These are phyloP conservation scores for Rhododendron kiyosumense DNA, from an alignment of 148 eudicot genomes.

Conservation along the genomic window DNA sequence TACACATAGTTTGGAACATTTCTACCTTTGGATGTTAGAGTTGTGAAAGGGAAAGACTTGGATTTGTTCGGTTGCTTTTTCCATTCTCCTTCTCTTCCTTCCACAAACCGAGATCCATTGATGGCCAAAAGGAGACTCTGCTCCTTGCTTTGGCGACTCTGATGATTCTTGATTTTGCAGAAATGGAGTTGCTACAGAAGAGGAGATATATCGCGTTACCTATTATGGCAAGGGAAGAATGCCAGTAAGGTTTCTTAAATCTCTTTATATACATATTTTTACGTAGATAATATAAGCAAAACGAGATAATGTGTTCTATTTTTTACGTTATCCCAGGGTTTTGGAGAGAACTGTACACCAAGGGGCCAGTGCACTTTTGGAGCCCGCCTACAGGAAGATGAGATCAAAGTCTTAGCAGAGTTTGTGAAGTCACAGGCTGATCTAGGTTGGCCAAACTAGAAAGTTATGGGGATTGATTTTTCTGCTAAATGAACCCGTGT, in stretches of 20 bases:
- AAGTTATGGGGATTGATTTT: slow-evolving; percentile 25
- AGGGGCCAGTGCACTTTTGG: slow-evolving; percentile 96
- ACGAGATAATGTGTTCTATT: not conserved
- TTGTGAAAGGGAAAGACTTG: not conserved
- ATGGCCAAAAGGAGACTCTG: not conserved
- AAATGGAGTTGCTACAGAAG: slow-evolving; percentile 71
- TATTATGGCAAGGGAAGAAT: slow-evolving; percentile 89
- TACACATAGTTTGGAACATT: not conserved
- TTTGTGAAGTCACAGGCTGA: slow-evolving; percentile 85
- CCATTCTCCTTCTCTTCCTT: not conserved
- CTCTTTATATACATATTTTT: not conserved
- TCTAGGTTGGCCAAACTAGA: slow-evolving; percentile 60
- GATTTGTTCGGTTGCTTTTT: not conserved
- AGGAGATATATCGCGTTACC: slow-evolving; percentile 61
- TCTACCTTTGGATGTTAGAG: not conserved
- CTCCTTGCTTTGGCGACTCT: not conserved
- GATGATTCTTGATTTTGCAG: slow-evolving; percentile 20
- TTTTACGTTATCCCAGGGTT: slow-evolving; percentile 42
- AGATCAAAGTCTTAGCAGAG: slow-evolving; percentile 66
- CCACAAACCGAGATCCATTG: not conserved
- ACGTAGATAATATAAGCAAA: too few species aligned
- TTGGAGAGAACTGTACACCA: slow-evolving; percentile 75
- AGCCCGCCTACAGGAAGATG: slow-evolving; percentile 70
- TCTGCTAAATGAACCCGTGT: too few species aligned
- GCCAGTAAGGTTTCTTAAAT: slow-evolving; percentile 47